A percentile compares a stretch with the other conserved stretches of the same genome.
phyloP scores from a whole-genome alignment of 805 yeast species.

The Trichomonascus vanleenenianus region DNA sequence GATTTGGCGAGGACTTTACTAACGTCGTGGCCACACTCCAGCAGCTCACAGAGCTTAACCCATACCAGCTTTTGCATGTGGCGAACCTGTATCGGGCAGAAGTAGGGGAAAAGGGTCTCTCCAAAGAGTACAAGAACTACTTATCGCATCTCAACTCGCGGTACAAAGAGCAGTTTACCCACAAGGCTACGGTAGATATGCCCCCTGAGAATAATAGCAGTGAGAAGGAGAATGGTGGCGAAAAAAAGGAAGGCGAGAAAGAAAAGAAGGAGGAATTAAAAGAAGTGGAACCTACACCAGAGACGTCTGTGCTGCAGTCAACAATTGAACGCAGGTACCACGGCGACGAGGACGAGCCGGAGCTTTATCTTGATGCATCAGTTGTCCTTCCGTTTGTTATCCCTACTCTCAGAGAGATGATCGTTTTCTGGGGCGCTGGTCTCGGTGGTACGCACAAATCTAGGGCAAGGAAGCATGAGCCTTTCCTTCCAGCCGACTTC shows the following conservation, averaged over 20 bases:
- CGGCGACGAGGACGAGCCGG: constrained; percentile 19
- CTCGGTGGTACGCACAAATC: constrained; percentile 50
- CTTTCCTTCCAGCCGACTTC: constrained; percentile 60
- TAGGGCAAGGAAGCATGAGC: constrained; percentile 55
- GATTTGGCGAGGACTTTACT: constrained; percentile 45
- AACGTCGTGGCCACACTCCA: constrained; percentile 37
- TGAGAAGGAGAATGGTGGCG: not conserved
- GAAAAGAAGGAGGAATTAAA: constrained; percentile 6
- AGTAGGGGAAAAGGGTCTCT: constrained; percentile 63
- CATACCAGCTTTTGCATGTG: constrained; percentile 60
- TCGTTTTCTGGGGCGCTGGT: constrained; percentile 72
- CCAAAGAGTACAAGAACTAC: constrained; percentile 42
- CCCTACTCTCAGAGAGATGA: constrained; percentile 68
- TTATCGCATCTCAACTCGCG: constrained; percentile 31
- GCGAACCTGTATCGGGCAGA: constrained; percentile 78
- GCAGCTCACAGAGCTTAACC: constrained; percentile 57
- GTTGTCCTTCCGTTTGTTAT: constrained; percentile 43
- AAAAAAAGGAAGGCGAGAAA: constrained; percentile 2
- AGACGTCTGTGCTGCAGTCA: constrained; percentile 1
- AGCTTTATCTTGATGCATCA: constrained; percentile 28
- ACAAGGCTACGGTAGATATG: constrained; percentile 15
- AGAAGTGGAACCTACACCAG: constrained; percentile 5
- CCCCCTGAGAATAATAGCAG: constrained; percentile 2
- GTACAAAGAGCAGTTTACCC: constrained; percentile 18
- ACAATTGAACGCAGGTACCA: constrained; percentile 6